Base-by-base conservation (phyloP, 1,139 yeast genomes). In the Zygosaccharomyces sapae region DNA sequence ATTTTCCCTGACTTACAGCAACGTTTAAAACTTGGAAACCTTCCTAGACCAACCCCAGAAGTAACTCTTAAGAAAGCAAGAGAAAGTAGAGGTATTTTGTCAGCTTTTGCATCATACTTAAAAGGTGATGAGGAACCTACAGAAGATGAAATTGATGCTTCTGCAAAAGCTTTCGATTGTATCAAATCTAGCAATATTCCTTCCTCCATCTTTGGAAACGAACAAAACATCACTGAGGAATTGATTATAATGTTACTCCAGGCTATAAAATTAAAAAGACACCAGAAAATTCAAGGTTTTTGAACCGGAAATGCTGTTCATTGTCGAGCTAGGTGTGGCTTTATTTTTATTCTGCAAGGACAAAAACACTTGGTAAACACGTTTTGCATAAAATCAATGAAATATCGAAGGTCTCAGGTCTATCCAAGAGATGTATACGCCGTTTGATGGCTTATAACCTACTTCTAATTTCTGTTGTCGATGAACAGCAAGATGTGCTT, bases 81-180 rank as follows among this genome's bases (percentile, higher is more conserved):
- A 48, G 74, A 79, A 22, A 76, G 74, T 19, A 85, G 81, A 57
- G 95, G 97, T 1, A 64, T 92, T 20, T 78, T 92, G 50, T 86
- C 96, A 0, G 85, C 97, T 0, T 83, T 94, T 57, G 89, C 97
- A 0, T 88, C 96, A 0, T 90, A 89, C 59, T 76, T 94, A 66
- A 86, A 94, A 55, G 94, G 97, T 12, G 97, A 89, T 57, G 95
- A 86, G 5, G 97, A 90, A 63, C 98, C 98, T 3, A 78, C 94
- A 1, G 95, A 86, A 49, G 95, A 86, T 57, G 97, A 90, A 59
- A 83, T 94, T 43, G 96, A 89, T 53, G 78, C 87, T 1, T 86
- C 97, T 0, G 67, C 85, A 22, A 83, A 89, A 4, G 84, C 96
- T 0, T 70, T 85, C 48, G 96, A 90, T 56, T 90, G 97, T 62